phyloP scores from a whole-genome alignment of 2,329 filamentous ascomycete species.

The Beauveria varroae region DNA sequence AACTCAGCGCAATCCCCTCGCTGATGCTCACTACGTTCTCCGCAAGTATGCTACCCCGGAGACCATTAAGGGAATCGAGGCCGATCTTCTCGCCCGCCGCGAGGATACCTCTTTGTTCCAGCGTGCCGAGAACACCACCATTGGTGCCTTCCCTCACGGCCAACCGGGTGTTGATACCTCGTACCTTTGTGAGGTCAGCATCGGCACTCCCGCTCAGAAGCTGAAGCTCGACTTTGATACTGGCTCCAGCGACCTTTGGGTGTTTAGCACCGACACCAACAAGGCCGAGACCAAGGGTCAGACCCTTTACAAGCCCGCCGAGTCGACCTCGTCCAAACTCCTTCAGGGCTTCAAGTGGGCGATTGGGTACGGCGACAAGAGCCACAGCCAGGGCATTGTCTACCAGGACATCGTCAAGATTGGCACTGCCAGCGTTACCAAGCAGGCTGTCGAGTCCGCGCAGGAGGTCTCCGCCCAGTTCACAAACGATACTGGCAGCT shows the following conservation, averaged over 20 bases:
- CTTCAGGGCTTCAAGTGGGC: slow-evolving; percentile 32
- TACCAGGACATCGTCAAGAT: slow-evolving; percentile 36
- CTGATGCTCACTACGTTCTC: not conserved
- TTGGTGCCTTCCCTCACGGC: slow-evolving; percentile 3
- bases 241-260: slow-evolving; percentile 37
- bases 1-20: not conserved
- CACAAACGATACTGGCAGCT: slow-evolving; percentile 32
- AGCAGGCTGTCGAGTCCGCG: slow-evolving; percentile 38
- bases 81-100: not conserved
- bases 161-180: slow-evolving; percentile 3
- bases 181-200: slow-evolving; percentile 19
- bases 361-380: slow-evolving; percentile 37
- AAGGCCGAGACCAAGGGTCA: slow-evolving; percentile 30
- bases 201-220: slow-evolving; percentile 32
- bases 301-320: slow-evolving; percentile 29
- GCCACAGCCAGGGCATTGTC: slow-evolving; percentile 34
- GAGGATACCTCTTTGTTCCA: not conserved
- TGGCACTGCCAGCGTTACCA: slow-evolving; percentile 31
- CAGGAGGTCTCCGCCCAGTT: slow-evolving; percentile 32
- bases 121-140: slow-evolving; percentile 2
- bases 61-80: not conserved
- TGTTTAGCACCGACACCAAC: slow-evolving; percentile 38
- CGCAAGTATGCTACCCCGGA: slow-evolving; percentile 3
- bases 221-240: slow-evolving; percentile 35
- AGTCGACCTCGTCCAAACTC: slow-evolving; percentile 30